These are phyloP conservation scores for Tardiomyces blankii DNA, from an alignment of 1,139 yeast genomes.

Conservation along the genomic window DNA sequence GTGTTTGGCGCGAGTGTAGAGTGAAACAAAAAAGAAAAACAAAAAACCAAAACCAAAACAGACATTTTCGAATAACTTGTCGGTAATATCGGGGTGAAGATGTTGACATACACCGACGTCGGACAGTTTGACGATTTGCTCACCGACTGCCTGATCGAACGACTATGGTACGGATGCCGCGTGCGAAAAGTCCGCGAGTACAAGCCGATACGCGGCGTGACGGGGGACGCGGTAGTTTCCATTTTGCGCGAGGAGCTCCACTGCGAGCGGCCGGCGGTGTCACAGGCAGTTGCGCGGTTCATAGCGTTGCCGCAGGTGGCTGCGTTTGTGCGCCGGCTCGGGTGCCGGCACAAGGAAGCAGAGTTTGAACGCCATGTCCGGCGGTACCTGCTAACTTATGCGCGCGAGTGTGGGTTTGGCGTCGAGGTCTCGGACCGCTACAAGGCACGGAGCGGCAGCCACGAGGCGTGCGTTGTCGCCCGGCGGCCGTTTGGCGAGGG, in stretches of 20 bases:
- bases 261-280: conserved; percentile 8
- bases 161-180: conserved; percentile 26
- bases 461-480: conserved; percentile 34
- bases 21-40: too few relatives aligned
- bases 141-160: conserved; percentile 28
- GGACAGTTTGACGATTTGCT: conserved; percentile 41
- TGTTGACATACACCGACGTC: conserved; percentile 28
- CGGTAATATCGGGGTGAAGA: too few relatives aligned
- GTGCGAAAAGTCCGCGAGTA: conserved; percentile 26
- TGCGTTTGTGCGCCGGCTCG: conserved; percentile 20
- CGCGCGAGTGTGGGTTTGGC: conserved; percentile 31
- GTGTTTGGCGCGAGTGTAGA: too few relatives aligned
- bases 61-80: too few relatives aligned
- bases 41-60: too few relatives aligned
- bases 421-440: conserved; percentile 35
- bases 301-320: conserved; percentile 20
- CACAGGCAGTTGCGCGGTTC: conserved; percentile 21
- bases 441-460: conserved; percentile 16
- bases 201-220: conserved; percentile 17
- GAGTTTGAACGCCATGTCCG: conserved; percentile 30
- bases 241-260: conserved; percentile 15
- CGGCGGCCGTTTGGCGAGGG: conserved; percentile 22
- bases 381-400: conserved; percentile 28
- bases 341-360: conserved; percentile 7
- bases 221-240: conserved; percentile 12